Conservation (phyloP, 2,329 filamentous ascomycete genomes). For the Rhynchosporium graminicola region DNA sequence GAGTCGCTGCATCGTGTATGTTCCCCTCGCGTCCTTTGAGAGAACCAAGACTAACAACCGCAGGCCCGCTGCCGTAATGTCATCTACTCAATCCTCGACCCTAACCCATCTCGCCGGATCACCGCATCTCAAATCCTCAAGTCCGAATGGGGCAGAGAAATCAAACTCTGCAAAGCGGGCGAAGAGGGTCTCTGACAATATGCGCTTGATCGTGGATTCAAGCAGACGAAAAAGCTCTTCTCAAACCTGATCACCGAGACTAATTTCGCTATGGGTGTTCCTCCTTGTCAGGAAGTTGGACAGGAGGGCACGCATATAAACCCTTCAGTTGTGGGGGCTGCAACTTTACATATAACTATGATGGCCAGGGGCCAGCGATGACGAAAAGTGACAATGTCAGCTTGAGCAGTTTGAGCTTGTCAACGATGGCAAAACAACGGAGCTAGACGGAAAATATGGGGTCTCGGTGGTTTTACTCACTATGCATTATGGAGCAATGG, state of each 20-base stretch:
- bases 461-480: slow-evolving; percentile 2
- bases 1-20: slow-evolving; percentile 92
- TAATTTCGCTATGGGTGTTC: slow-evolving; percentile 9
- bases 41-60: slow-evolving; percentile 24
- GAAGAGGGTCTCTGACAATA: slow-evolving; percentile 80
- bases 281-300: slow-evolving; percentile 7
- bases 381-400: slow-evolving; percentile 3
- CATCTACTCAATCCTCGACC: slow-evolving; percentile 97
- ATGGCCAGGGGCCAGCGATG: slow-evolving; percentile 7
- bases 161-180: slow-evolving; percentile 94
- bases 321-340: slow-evolving; percentile 14
- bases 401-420: slow-evolving; percentile 9
- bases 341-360: slow-evolving; percentile 15
- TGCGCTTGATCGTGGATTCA: slow-evolving; percentile 24
- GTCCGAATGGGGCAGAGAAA: slow-evolving; percentile 97
- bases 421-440: not conserved
- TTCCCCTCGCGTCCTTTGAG: slow-evolving; percentile 29
- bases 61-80: slow-evolving; percentile 97
- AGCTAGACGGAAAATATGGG: slow-evolving; percentile 6
- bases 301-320: slow-evolving; percentile 13
- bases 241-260: slow-evolving; percentile 20
- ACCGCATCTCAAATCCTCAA: slow-evolving; percentile 96
- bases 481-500: slow-evolving; percentile 20
- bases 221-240: slow-evolving; percentile 21
- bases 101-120: slow-evolving; percentile 87